A percentile compares a stretch with the other conserved stretches of the same genome.
These are phyloP conservation scores for Pholiota molesta DNA, from an alignment of 768 basidiomycete species.

Conservation along the genomic window DNA sequence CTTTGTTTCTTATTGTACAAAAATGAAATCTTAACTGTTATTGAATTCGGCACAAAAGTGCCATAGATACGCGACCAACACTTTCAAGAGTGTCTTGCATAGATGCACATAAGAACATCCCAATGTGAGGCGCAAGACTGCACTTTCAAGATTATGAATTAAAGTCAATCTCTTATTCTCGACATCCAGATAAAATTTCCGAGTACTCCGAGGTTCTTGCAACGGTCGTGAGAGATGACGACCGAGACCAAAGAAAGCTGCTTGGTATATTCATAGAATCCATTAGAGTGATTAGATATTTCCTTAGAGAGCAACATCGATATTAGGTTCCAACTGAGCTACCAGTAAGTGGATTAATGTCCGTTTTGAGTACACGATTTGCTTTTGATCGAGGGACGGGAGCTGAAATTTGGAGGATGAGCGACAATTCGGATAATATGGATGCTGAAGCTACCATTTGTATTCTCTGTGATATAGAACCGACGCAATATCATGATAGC, in stretches of 20 bases:
- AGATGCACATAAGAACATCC: no score
- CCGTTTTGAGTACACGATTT: conserved; percentile 84
- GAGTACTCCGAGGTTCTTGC: not conserved
- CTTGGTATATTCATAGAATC: not conserved
- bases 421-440: conserved; percentile 10
- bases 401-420: conserved; percentile 49
- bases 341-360: conserved; percentile 46
- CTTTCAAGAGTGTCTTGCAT: no score
- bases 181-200: no score
- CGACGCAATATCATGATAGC: conserved; percentile 85
- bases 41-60: no score
- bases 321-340: not conserved
- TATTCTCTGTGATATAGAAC: conserved; percentile 93
- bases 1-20: no score
- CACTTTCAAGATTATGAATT: not conserved
- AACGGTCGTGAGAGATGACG: not conserved
- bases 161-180: not conserved
- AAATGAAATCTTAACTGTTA: no score
- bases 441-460: conserved; percentile 61
- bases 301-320: not conserved
- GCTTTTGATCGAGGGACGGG: conserved; percentile 89
- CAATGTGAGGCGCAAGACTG: not conserved
- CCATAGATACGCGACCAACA: no score
- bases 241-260: not conserved
- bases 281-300: not conserved